Conservation (phyloP, 2,329 filamentous ascomycete genomes). For the Pseudocercospora macadamiae region DNA sequence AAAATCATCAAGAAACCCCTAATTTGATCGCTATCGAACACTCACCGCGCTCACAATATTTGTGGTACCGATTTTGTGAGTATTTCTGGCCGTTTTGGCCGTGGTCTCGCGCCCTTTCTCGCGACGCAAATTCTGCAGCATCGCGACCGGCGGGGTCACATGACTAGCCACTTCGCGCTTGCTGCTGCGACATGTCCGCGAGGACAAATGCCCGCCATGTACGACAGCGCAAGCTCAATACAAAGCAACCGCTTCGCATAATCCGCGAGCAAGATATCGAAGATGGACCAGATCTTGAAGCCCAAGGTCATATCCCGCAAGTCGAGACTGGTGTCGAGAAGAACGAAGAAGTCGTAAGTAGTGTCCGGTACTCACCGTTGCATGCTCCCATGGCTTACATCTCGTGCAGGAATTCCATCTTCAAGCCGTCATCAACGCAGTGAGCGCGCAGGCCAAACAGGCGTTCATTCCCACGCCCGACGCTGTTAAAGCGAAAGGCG, state of each 20-base stretch:
- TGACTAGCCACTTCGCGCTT: not conserved
- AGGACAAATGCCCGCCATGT: conserved; percentile 49
- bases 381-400: conserved; percentile 26
- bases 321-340: conserved; percentile 97
- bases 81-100: not conserved
- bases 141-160: conserved; percentile 5
- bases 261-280: conserved; percentile 91
- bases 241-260: conserved; percentile 84
- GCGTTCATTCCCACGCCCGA: conserved; percentile 71
- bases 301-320: conserved; percentile 77
- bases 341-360: conserved; percentile 89
- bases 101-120: not conserved
- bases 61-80: not conserved
- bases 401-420: conserved; percentile 83
- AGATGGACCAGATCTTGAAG: conserved; percentile 75
- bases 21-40: not conserved
- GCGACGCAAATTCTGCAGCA: not conserved
- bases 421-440: conserved; percentile 76
- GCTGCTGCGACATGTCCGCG: conserved; percentile 28
- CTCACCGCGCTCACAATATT: not conserved
- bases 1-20: not conserved
- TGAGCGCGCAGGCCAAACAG: conserved; percentile 60
- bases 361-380: conserved; percentile 11
- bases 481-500: conserved; percentile 59
- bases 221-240: conserved; percentile 87